Base-by-base conservation (phyloP, 2,329 filamentous ascomycete species). In the Ploettnerulaceae sp. region DNA sequence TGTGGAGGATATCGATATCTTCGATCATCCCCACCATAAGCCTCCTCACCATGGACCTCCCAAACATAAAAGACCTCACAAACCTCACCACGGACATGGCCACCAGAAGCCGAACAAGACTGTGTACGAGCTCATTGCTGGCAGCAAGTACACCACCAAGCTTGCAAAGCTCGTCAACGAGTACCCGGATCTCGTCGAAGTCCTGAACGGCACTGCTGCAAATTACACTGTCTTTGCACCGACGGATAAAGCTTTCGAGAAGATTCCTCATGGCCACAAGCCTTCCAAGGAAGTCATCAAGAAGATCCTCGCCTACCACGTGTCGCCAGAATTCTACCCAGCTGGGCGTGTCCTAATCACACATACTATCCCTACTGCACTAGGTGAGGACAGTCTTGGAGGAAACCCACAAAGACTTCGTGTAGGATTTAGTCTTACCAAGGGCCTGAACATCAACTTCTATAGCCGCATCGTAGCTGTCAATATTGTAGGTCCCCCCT, bases 141-240 rank as follows among this genome's bases (percentile, higher is more conserved):
- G 76, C 58, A 84, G 77, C 69, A 85, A 89, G 59, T 77, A 87
- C 67, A 90, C 87, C 1, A 85, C 79, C 38, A 85, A 82, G 65
- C 83, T 95, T 34, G 81, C 84, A 21, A 77, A 84, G 61, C 70
- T 89, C n/a, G 76, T 95, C 56, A 74, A 84, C 51, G 74, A 89
- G 51, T 82, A 86, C 62, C 74, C 81, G 1, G 79, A 87, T 42
- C 70, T 95, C 0, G 81, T 91, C 26, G 66, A 84, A 44, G 65
- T 81, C 3, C 76, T 96, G 21, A 93, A 94, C 67, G 77, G 77
- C 60, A 91, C 86, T 1, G 68, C 76, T 26, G 71, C 77, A 17
- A 90, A 91, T 65, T 79, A 84, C 61, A 95, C 90, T 1, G 67
- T 93, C 40, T 94, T 95, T 59, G 85, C 86, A 2, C 90, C 90